These are phyloP conservation scores for Meyerozyma smithsonii DNA, from an alignment of 1,139 yeast species.

Conservation along the genomic window DNA sequence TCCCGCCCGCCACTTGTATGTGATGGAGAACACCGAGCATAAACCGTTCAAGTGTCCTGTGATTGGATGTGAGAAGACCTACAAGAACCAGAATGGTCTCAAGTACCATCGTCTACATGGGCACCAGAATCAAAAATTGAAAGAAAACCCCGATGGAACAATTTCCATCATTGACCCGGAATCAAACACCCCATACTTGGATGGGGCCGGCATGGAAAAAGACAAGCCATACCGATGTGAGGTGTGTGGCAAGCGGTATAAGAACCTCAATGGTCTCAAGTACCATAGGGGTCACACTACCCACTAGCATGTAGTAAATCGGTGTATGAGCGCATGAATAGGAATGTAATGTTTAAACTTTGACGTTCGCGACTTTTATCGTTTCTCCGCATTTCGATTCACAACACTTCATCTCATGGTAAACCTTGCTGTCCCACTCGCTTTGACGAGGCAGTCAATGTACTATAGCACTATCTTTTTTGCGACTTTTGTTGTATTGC, in stretches of 20 bases:
- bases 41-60: slow-evolving; percentile 98
- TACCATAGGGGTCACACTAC: slow-evolving; percentile 98
- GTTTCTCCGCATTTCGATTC: background rate
- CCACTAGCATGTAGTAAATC: slow-evolving; percentile 44
- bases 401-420: background rate
- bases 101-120: slow-evolving; percentile 96
- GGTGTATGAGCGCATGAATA: slow-evolving; percentile 1
- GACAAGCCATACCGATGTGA: slow-evolving; percentile 98
- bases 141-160: slow-evolving; percentile 90
- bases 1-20: slow-evolving; percentile 91
- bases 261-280: slow-evolving; percentile 91
- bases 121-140: slow-evolving; percentile 89
- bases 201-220: slow-evolving; percentile 90
- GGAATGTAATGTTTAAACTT: slow-evolving; percentile 1
- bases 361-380: background rate
- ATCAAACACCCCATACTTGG: slow-evolving; percentile 84
- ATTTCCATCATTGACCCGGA: slow-evolving; percentile 91
- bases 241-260: slow-evolving; percentile 95
- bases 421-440: background rate
- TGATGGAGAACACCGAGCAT: slow-evolving; percentile 86
- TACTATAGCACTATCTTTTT: slow-evolving; percentile 10
- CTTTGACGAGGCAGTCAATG: slow-evolving; percentile 1
- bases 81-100: slow-evolving; percentile 94
- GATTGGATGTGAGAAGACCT: slow-evolving; percentile 95
- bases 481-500: slow-evolving; percentile 16